Base-by-base conservation (phyloP, 305 asterid species). In the Fraxinus paxiana region DNA sequence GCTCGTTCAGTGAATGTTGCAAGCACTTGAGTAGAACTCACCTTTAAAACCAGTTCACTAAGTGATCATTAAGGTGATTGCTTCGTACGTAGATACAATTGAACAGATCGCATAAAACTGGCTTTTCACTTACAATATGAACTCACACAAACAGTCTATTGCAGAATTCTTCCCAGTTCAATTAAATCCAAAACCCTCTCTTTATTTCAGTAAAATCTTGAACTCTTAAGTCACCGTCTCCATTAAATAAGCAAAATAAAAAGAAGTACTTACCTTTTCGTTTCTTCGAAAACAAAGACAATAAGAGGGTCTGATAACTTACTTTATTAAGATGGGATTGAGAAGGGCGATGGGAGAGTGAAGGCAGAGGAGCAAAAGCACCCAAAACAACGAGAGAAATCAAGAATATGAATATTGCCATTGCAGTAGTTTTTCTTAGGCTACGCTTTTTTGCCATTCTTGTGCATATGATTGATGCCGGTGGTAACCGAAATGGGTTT, bases 351-450 rank as follows among this genome's bases (percentile, higher is more conserved):
- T 87, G 85, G 54, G 86, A 83, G 82, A 75, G 80, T 24, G 94
- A 87, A 13, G 93, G 97, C 79, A 88, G 86, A 9, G 92, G 92
- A 83, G 92, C 90, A 70, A 88, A 86, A 70, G 91, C 86, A 71
- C 82, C 92, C 82, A 92, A 83, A 8, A 86, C 82, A 54, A 87
- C 82, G 31, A 90, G 84, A 71, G 83, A 73, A 74, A 90, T 77
- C 61, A 87, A 85, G 84, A 90, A 82, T 2, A 86, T 31, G 41
- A 91, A 77, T 7, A 80, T 30, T 17, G 73, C 82, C 2, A 84
- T 34, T 15, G 85, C 59, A 56, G 17, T 15, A 48, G n/a, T 77
- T 81, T 37, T 85, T 67, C 85, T 81, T 63, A 85, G 1, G 41
- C 85, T 83, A 67, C 84, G 82, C 20, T 59, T 88, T 76, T 82